Percentiles rank a stretch among this genome's conserved stretches.
These are phyloP conservation scores for Boeremia exigua DNA, from an alignment of 2,329 filamentous ascomycete species.

Conservation along the genomic window DNA sequence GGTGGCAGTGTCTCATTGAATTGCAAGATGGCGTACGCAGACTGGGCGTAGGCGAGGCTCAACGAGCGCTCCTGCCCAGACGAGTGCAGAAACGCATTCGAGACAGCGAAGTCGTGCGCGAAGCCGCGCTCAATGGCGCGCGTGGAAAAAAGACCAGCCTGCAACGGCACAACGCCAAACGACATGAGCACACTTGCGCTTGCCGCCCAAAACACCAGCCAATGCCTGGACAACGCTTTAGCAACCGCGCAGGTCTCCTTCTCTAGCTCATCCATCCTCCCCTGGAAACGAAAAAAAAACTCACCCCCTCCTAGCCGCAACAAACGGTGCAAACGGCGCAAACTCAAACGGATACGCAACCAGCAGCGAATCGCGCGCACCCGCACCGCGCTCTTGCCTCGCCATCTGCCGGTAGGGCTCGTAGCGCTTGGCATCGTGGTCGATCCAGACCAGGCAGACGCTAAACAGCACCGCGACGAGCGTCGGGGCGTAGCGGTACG, in stretches of 20 bases:
- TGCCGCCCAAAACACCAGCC: conserved; percentile 57
- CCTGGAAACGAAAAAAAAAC: background rate
- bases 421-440: conserved; percentile 63
- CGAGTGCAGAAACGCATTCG: conserved; percentile 32
- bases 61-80: conserved; percentile 38
- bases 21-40: conserved; percentile 55
- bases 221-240: conserved; percentile 51
- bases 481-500: conserved; percentile 57
- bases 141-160: conserved; percentile 59
- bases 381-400: conserved; percentile 46
- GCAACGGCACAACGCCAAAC: conserved; percentile 61
- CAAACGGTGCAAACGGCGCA: conserved; percentile 49
- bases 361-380: conserved; percentile 54
- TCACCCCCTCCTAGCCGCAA: background rate
- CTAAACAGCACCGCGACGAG: conserved; percentile 62
- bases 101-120: conserved; percentile 9
- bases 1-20: conserved; percentile 53
- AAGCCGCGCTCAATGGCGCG: conserved; percentile 27
- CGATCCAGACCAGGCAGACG: conserved; percentile 63
- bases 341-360: conserved; percentile 62
- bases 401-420: conserved; percentile 66
- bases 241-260: background rate
- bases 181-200: conserved; percentile 58
- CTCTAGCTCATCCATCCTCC: background rate
- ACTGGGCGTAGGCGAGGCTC: conserved; percentile 51